phyloP scores from a whole-genome alignment of 192 early-diverging fungal genomes.

The Backusella westeae region DNA sequence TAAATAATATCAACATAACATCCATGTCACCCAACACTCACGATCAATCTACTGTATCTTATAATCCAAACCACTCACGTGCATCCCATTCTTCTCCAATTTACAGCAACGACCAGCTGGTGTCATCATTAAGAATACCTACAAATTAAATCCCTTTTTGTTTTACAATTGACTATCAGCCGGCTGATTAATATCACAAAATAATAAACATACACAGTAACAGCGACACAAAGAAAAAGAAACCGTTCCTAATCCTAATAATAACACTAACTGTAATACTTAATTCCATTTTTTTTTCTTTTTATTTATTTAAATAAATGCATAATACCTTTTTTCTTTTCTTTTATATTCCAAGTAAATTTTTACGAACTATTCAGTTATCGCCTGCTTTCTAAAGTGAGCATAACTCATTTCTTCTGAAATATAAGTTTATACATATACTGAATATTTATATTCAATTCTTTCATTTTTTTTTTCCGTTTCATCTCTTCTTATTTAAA shows the following conservation, averaged over 20 bases:
- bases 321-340: not conserved
- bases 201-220: not conserved
- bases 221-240: not conserved
- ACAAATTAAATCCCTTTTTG: not conserved
- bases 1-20: conserved; percentile 7
- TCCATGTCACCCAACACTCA: not conserved
- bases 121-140: not conserved
- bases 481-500: not conserved
- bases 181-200: not conserved
- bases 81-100: conserved; percentile 1
- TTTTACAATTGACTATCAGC: not conserved
- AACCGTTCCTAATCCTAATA: not conserved
- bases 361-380: not conserved
- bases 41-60: not conserved
- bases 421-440: not conserved
- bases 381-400: not conserved
- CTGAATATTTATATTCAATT: not conserved
- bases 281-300: not conserved
- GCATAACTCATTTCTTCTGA: not conserved
- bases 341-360: not conserved
- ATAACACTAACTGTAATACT: not conserved
- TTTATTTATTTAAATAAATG: not conserved
- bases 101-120: not conserved
- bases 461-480: not conserved
- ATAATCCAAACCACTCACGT: not conserved